phyloP scores from a whole-genome alignment of 2,329 filamentous ascomycete species.

The Trichoderma cornu-damae region DNA sequence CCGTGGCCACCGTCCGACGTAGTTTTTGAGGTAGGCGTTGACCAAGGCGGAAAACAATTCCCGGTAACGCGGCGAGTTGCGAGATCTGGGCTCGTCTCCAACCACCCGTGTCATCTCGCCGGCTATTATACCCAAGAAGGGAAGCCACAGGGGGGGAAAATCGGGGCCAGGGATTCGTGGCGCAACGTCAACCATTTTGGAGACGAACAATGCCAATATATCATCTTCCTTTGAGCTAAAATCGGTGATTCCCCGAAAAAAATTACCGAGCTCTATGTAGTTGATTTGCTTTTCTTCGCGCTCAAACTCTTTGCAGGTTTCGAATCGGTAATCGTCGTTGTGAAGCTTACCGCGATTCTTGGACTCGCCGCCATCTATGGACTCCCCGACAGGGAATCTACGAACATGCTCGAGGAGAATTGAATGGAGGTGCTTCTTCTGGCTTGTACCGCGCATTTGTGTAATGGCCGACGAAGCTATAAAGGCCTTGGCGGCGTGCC shows the following conservation, averaged over 20 bases:
- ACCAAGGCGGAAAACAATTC: neutral
- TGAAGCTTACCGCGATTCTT: no score
- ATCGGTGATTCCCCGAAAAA: neutral
- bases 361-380: no score
- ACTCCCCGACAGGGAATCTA: no score
- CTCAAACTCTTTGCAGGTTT: no score
- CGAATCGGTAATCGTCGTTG: no score
- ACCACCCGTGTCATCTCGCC: neutral
- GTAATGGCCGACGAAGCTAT: neutral
- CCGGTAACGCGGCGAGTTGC: neutral
- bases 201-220: neutral
- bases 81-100: neutral
- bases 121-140: neutral
- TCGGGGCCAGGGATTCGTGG: neutral
- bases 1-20: neutral
- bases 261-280: no score
- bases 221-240: neutral
- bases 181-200: neutral
- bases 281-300: neutral
- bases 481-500: neutral
- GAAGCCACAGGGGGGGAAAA: neutral
- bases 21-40: neutral
- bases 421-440: no score
- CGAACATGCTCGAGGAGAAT: no score
- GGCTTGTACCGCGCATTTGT: neutral